phyloP scores from a whole-genome alignment of 179 eudicot genomes.

The Pouteria campechiana region DNA sequence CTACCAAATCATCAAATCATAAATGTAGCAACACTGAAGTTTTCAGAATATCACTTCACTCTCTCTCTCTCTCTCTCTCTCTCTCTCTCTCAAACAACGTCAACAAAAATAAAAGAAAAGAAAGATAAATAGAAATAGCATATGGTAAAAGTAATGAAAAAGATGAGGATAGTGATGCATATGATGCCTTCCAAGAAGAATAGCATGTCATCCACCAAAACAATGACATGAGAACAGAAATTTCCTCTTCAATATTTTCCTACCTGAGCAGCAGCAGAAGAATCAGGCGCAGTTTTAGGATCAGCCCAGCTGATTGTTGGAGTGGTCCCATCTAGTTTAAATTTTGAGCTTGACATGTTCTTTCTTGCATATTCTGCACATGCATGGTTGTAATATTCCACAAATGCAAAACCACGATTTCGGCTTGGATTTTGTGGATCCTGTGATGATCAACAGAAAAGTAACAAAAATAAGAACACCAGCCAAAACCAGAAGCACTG shows the following conservation, averaged over 20 bases:
- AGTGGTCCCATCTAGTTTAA: conserved; percentile 78
- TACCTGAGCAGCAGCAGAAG: conserved; percentile 89
- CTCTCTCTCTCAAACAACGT: no score
- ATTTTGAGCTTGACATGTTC: conserved; percentile 56
- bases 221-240: background rate
- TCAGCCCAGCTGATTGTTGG: conserved; percentile 98
- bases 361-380: conserved; percentile 91
- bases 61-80: no score
- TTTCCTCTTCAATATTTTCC: background rate
- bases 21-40: no score
- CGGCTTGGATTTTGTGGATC: conserved; percentile 83
- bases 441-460: conserved; percentile 24
- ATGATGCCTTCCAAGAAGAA: no score
- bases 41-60: no score
- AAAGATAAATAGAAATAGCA: no score
- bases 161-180: no score
- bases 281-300: conserved; percentile 79
- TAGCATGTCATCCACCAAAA: background rate
- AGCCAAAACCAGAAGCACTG: background rate
- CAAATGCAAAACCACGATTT: conserved; percentile 94
- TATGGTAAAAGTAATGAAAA: no score
- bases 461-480: background rate
- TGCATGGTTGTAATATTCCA: conserved; percentile 94
- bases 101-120: no score
- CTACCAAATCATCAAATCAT: no score